These are phyloP conservation scores for Globisporangium emineosum DNA, from an alignment of 352 stramenopile species.

Conservation along the genomic window DNA sequence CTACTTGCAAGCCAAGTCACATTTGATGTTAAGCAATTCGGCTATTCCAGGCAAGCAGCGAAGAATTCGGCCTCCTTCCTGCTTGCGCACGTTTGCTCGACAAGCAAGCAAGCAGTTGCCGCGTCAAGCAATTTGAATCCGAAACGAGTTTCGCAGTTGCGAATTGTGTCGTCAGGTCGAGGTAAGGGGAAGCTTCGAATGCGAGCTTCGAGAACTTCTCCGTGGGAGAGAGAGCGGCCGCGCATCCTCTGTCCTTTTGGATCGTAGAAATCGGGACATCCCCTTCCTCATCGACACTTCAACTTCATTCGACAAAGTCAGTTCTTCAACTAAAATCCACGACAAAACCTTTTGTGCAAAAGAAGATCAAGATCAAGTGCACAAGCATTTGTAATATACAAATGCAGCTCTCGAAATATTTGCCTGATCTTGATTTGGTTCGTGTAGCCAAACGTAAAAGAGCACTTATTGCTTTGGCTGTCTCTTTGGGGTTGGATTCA, in stretches of 20 bases:
- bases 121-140: not conserved
- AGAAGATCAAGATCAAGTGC: not conserved
- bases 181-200: not conserved
- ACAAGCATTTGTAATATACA: not conserved
- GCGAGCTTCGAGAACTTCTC: slow-evolving; percentile 4
- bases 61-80: too few relatives aligned
- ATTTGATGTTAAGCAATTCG: too few relatives aligned
- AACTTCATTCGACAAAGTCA: not conserved
- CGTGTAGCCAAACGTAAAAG: not conserved
- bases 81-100: too few relatives aligned
- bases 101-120: not conserved
- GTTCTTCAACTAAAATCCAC: too few relatives aligned
- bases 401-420: too few relatives aligned
- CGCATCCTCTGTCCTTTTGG: not conserved
- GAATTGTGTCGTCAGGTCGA: slow-evolving; percentile 9
- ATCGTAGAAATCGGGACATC: not conserved
- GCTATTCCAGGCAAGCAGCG: not conserved
- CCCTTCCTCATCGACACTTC: not conserved
- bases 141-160: not conserved
- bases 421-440: not conserved
- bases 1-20: not conserved
- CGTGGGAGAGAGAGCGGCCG: not conserved
- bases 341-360: not conserved
- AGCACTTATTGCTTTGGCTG: not conserved
- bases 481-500: not conserved